Base-by-base conservation (phyloP, 2,329 filamentous ascomycete genomes). In the Plectosphaerella sp. region DNA sequence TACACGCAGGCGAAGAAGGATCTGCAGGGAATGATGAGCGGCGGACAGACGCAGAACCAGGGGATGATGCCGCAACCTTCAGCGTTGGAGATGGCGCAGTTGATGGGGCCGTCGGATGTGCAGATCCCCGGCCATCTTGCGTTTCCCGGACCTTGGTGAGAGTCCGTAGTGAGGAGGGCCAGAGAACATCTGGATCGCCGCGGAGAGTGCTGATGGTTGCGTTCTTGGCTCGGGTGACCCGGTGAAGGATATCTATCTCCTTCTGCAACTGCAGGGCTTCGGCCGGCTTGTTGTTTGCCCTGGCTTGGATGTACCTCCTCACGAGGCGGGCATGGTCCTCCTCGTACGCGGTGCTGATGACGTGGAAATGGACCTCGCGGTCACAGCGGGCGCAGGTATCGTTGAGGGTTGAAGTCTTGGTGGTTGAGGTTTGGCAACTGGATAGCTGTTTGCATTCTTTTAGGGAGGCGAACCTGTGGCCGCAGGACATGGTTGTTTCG, bases 1-100 rank as follows among this genome's bases (percentile, higher is more conserved):
- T 77, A 74, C 53, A 69, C 64, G 45, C 70, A 63, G 56, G 65
- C 67, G 18, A 75, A 72, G 63, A 72, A 68, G 57, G 67, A 67
- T 36, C 54, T 70, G 50, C 51, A 54, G 54, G 28, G 46, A 25
- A 52, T 53, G 24, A 46, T 43, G 37, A 16, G 12, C 18, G 24
- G 12, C 3, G 24, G n/a, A n/a, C 47, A 55, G 41, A 41, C 42
- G 12, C 36, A 41, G n/a, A 35, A 28, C 6, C 42, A 12, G 10
- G 51, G 58, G 48, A 9, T 15, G 45, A 39, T 51, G 20, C 45
- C 35, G 36, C 20, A 41, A 39, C 48, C 50, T 8, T 57, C 50
- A 20, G 49, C 48, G 8, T 55, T 52, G 56, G 56, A 54, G 14
- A 25, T 56, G 45, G 56, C 54, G 35, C 52, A 54, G 42, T 54